Evolutionary conservation across 257 asterid genomes (phyloP), one percentile per base, ranked within the genome.

Genomic region (Coffea eugenioides): DNA sequence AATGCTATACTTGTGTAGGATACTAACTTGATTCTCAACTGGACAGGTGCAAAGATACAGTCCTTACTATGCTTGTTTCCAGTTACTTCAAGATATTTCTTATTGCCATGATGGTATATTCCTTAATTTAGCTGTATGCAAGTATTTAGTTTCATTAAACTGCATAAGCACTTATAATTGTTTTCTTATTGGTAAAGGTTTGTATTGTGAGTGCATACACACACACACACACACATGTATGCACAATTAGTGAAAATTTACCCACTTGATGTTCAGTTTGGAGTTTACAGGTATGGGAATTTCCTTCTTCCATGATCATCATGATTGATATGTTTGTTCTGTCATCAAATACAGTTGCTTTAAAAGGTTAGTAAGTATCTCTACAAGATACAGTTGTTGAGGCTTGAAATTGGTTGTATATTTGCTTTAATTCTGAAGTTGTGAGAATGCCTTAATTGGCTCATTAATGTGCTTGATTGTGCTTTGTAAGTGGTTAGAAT

Each of bases 61-160:
- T 88, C 76, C 88, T 92, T 68, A 89, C 81, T 15, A 78, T 91
- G 80, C 86, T 92, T 69, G 83, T 90, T 81, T 94, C 97, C 3
- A 91, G 96, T 84, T 94, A 92, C 90, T 92, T 94, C 87, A 90
- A 92, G 91, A 83, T 91, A 77, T 92, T 91, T 83, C 90, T 92
- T 71, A 75, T 91, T 86, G 91, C 97, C 73, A 92, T 88, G 90
- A 88, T 90, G 97, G 98, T 92, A 88, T 76, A 86, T 77, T 84
- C 81, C 78, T 65, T 13, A 36, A 68, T n/a, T 66, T 73, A 59
- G 27, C 71, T 76, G 68, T 13, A 65, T 70, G 36, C 72, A 21
- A 34, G 11, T 52, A 36, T 83, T 15, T 80, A 74, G 21, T 73
- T 69, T 74, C 71, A 25, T 74, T 54, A 74, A 67, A 61, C 16